Evolutionary conservation across 139 green algal genomes (phyloP), one percentile per base, ranked within the genome.

Genomic region (Spirogloea muscicola): DNA sequence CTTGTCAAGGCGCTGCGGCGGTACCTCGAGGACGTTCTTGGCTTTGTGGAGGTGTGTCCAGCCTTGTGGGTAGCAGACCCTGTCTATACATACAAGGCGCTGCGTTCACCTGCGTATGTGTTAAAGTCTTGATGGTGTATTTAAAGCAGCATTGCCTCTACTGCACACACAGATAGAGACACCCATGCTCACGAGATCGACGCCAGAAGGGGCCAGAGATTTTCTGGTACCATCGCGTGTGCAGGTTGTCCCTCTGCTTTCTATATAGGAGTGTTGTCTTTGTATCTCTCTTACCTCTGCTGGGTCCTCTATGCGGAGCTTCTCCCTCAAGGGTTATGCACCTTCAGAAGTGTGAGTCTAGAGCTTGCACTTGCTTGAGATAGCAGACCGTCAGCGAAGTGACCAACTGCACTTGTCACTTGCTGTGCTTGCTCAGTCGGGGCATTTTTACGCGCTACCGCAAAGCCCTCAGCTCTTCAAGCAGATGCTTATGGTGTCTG

Each of bases 401-500:
- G 27, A 44, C 43, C 0, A 1, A 7, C n/a, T 68, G 67, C 74
- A 88, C 80, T 38, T 44, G 89, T 49, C 79, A 55, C 13, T 41
- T 39, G 10, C 55, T 64, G 90, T 58, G 74, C 84, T 2, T 9
- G 16, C 10, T 16, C 18, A 77, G 25, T 5, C 69, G 6, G 59
- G 68, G 21, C 18, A 38, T 5, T 71, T 57, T 16, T 98, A 96
- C 80, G 94, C 94, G 18, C 86, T 98, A 67, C 93, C 94, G 0
- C 94, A 98, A 84, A 91, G 78, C 41, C 94, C 94, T 3, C 94
- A 98, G 87, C 87, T 97, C 33, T 97, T 96, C 86, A 98, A 88
- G 86, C 94, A 98, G 85, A 90, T 98, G 90, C 90, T 98, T 16
- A 96, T 96, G 89, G 89, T 95, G 49, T 76, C 89, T 4, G 94